Evolutionary conservation across 352 stramenopile genomes (phyloP), one percentile per base, ranked within the genome.

Genomic region (Blastocystis sp.): DNA sequence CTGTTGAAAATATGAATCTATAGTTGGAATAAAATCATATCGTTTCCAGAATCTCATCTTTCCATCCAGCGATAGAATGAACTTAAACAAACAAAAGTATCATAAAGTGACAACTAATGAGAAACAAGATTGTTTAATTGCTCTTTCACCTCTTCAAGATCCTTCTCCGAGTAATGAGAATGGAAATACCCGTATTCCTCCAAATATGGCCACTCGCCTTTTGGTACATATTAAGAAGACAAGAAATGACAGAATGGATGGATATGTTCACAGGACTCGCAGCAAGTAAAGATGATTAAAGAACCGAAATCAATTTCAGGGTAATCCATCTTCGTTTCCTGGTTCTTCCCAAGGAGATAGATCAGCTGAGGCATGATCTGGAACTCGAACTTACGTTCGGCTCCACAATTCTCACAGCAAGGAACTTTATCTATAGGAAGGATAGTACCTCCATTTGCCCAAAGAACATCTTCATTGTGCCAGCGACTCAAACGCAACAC

Each of bases 291-390:
- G 17, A 89, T 56, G 13, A 79, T 53, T 11, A 89, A 35, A 5
- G 66, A 76, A 22, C 78, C 78, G 48, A 89, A 89, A 57, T 89
- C 78, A 56, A 89, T 89, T 53, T 76, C 60, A 0, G 78, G 78
- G 24, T 79, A 79, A 22, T 79, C 44, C 3, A n/a, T 78, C 60
- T 60, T 79, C 0, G 9, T 24, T 27, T 77, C 51, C 30, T 33
- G 42, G 33, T 84, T 57, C 48, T 53, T 22, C 6, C 73, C 73
- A 19, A 89, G 48, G 19, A 79, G 44, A 64, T 89, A 89, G 57
- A 89, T 89, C 37, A 89, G 27, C 27, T 89, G 78, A 33, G 78
- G 78, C 78, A 89, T 89, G 6, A 89, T 56, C 53, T 89, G 78
- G 59, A 89, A 79, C 33, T 89, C 78, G 37, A 76, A 89, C 42